These are phyloP conservation scores for Cyclotella atomus DNA, from an alignment of 108 stramenopile species.

Conservation along the genomic window DNA sequence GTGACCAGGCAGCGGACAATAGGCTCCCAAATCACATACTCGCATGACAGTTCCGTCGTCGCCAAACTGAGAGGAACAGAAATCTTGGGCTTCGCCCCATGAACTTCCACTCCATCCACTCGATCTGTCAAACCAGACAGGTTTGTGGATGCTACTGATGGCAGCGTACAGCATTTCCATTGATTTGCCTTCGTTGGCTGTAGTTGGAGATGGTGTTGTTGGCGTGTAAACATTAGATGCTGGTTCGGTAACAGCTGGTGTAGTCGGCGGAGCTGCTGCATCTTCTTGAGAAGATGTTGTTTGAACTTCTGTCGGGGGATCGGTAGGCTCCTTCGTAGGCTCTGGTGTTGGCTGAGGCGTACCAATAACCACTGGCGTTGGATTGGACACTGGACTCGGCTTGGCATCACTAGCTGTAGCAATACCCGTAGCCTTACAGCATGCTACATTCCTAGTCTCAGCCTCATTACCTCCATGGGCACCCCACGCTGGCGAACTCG, in stretches of 20 bases:
- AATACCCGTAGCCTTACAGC: conserved; percentile 4
- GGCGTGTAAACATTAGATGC: neutral
- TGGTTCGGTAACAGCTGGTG: neutral
- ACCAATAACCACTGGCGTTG: too few species aligned
- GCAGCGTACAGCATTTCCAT: conserved; percentile 1
- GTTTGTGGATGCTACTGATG: neutral
- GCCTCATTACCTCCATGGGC: conserved; percentile 26
- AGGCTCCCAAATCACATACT: neutral
- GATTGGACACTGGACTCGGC: neutral
- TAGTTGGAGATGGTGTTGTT: neutral
- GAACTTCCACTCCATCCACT: conserved; percentile 25
- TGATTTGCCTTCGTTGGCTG: neutral
- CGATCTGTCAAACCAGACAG: conserved; percentile 15
- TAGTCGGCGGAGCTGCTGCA: neutral
- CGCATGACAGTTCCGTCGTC: neutral
- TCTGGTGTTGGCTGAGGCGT: too few species aligned
- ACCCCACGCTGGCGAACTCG: conserved; percentile 16
- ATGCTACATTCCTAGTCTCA: conserved; percentile 30
- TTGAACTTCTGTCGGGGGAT: too few species aligned
- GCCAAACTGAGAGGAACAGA: conserved; percentile 2
- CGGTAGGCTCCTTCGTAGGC: too few species aligned
- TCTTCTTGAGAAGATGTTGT: too few species aligned
- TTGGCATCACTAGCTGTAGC: neutral
- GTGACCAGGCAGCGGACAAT: neutral
- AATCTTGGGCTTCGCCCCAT: conserved; percentile 14